Base-by-base conservation (phyloP, 257 asterid species). In the Vinca minor region DNA sequence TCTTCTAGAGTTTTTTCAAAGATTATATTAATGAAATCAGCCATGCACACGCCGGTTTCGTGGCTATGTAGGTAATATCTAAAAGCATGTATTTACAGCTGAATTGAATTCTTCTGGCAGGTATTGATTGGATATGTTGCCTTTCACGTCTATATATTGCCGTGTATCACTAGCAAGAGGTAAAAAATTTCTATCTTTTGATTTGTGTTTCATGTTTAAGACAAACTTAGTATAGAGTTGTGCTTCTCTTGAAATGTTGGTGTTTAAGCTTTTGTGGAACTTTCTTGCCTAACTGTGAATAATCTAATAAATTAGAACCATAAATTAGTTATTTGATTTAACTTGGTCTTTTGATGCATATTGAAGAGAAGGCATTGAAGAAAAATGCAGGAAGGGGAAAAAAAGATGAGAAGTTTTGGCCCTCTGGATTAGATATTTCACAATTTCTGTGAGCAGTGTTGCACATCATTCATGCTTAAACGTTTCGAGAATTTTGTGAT, bases 41-140 rank as follows among this genome's bases (percentile, higher is more conserved):
- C n/a, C 45, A 3, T 42, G 18, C 29, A 8, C 12, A 4, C n/a
- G 0, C 17, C 41, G 41, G 4, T 8, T 62, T 62, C 14, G 28
- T 31, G 48, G 39, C 58, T 23, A 29, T 49, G 14, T 35, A 25
- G 38, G 26, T 25, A 14, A 25, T 15, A 48, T 11, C 29, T 4
- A 29, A 21, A 26, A 17, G 4, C n/a, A 38, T 49, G 35, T 4
- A 0, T 38, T n/a, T 9, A 34, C n/a, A 3, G 14, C 11, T 49
- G 18, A 5, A 32, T 34, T 44, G 48, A 31, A 44, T 25, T 57
- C 65, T 45, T 60, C 42, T 45, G 41, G 42, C 17, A n/a, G 68
- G 58, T 9, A 32, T 32, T 31, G 4, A 7, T 20, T 12, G 64
- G 3, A 54, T 13, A 14, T 14, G 49, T 4, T 54, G 28, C 38